Evolutionary conservation across 495 filamentous ascomycete genomes (phyloP), one percentile per base, ranked within the genome.

Genomic region (Hamigera avellanea): DNA sequence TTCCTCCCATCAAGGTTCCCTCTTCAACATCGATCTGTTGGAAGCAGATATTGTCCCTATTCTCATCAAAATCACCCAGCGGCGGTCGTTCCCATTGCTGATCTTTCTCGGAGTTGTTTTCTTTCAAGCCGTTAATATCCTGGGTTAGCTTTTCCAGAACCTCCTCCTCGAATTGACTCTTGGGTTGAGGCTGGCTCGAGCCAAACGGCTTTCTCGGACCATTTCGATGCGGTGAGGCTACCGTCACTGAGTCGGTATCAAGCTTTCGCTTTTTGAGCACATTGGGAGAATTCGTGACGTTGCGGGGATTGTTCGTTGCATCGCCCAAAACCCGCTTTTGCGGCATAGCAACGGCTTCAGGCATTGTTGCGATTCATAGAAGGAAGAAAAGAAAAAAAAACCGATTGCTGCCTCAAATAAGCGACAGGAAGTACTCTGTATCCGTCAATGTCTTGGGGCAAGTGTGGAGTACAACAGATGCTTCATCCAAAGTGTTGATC

Each of bases 1-100:
- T 78, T 13, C 81, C 83, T 41, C 79, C 78, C 54, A 70, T 48
- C 5, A 95, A 45, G 2, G 72, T 77, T 14, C 91, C 88, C 56
- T 96, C 89, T 47, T 96, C 89, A 3, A 76, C 81, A 45, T 99
- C 91, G 53, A 99, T 96, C 52, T 93, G 83, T 58, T 96, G 91
- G 56, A 96, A 96, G 50, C 71, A 76, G 8, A 99, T 68, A 41
- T 61, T 83, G 29, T 91, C 74, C 31, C 57, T 80, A 19, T 63
- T 45, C n/a, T 78, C 72, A 41, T 89, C 63, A 54, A 88, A 95
- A 32, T 72, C 67, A 4, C 73, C 73, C 5, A 96, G 58, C 8
- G 68, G 62, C 8, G 93, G 93, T 18, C 91, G 73, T 13, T 77
- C 74, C 91, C 91, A 99, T 45, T 86, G 75, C 59, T 99, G 91